Evolutionary conservation across 2,329 filamentous ascomycete species (phyloP), one percentile per base, ranked within the genome.

Genomic region (Mycosphaerella sp.): DNA sequence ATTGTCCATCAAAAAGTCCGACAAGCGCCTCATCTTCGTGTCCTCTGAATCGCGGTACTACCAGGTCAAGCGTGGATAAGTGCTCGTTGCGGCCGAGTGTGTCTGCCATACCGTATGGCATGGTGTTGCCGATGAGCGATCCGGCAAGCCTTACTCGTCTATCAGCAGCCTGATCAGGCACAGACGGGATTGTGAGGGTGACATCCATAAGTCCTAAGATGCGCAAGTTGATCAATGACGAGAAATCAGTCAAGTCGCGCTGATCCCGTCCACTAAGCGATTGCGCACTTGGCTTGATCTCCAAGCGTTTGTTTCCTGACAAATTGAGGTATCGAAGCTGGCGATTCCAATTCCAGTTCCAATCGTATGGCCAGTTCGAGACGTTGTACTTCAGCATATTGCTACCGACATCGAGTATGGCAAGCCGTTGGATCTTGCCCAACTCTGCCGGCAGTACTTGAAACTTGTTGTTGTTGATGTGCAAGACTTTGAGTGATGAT

Each of bases 331-430:
- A 98, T 57, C 90, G 86, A 59, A 98, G 74, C 62, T 96, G 94
- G 43, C 87, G 88, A 64, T 98, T 98, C 77, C 93, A 87, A 65
- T 97, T 97, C 93, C 93, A 98, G 64, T 98, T 98, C 93, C 93
- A 98, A 67, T 98, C 93, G 66, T 98, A 98, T 0, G 91, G 93
- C 77, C 95, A 95, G 65, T 98, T 98, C 27, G 89, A 93, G 42
- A 98, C 94, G 67, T 98, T 98, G 78, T 98, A 98, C 70, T 97
- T 98, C 51, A 98, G 76, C 17, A 81, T 84, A 66, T 98, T 98
- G 76, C 87, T 96, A 54, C 90, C 91, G 56, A 94, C 94, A 70
- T 98, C 93, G 44, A 98, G 77, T 44, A 96, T 86, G 4, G 89
- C 85, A 21, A 98, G 79, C 69, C 93, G 93, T 71, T 89, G 87